phyloP scores from a whole-genome alignment of 805 yeast genomes.

The Spathaspora girioi region DNA sequence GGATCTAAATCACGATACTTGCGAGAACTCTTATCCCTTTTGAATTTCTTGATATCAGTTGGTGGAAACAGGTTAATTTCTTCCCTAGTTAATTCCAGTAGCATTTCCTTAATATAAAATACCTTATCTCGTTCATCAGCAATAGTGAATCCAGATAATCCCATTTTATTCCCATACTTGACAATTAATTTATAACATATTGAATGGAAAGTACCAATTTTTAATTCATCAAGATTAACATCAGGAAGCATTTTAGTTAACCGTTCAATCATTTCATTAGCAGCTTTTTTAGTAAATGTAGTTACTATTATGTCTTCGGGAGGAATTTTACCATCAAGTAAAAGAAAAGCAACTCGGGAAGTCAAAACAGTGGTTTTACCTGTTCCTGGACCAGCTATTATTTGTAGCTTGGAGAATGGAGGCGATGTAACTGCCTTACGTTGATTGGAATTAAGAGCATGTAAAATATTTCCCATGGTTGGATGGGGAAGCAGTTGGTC shows the following conservation, averaged over 20 bases:
- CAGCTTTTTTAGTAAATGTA: constrained; percentile 92
- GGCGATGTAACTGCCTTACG: constrained; percentile 42
- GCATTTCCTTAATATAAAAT: constrained; percentile 42
- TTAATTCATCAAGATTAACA: constrained; percentile 39
- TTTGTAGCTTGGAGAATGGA: constrained; percentile 38
- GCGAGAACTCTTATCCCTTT: constrained; percentile 1
- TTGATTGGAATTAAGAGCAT: constrained; percentile 38
- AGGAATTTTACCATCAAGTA: constrained; percentile 46
- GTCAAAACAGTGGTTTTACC: constrained; percentile 83
- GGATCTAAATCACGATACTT: constrained; percentile 9
- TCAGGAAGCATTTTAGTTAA: constrained; percentile 34
- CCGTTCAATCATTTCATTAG: constrained; percentile 76
- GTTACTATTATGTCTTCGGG: constrained; percentile 76
- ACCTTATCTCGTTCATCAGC: constrained; percentile 64
- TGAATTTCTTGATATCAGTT: constrained; percentile 8
- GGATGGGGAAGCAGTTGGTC: neutral
- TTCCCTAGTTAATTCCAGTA: constrained; percentile 19
- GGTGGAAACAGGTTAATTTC: constrained; percentile 12
- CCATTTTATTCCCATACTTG: constrained; percentile 50
- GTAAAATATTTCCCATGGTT: neutral
- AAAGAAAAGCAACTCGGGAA: constrained; percentile 69
- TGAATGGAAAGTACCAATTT: constrained; percentile 90
- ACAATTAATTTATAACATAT: constrained; percentile 62
- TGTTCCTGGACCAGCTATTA: constrained; percentile 61
- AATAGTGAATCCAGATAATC: constrained; percentile 44